Base-by-base conservation (phyloP, 257 asterid genomes). In the Ocimum tenuiflorum region DNA sequence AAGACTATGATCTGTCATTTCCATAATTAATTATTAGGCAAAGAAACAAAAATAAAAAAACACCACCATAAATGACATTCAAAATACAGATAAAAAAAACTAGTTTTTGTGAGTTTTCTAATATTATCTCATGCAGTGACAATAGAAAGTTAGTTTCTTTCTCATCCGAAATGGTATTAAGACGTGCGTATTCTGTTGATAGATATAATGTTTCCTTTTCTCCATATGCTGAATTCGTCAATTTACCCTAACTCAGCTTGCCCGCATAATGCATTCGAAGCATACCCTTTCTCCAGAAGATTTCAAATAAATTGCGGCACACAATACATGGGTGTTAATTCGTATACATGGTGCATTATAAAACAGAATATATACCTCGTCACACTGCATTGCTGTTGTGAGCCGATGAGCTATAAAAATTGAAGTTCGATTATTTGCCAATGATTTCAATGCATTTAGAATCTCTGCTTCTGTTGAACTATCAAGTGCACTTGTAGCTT, bases 321-420 rank as follows among this genome's bases (percentile, higher is more conserved):
- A 38, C 27, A 45, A 20, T n/a, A n/a, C n/a, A n/a, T n/a, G n/a
- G n/a, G n/a, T n/a, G 47, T 6, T 22, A 8, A 42, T 50, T 18
- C 50, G 50, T 2, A 39, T 2, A 7, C 8, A 7, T 42, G 14
- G 4, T 12, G 33, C 6, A 31, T 4, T 4, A 42, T 31, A 39
- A 59, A 22, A 53, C 19, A 35, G 67, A 65, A 74, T 15, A 45
- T 67, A 14, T 67, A 91, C 96, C 97, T 90, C 96, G 48, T 94
- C 97, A 68, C 99, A 94, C 77, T 94, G 99, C 99, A 94, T 90
- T 69, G 99, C 97, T 15, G 97, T 94, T 48, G 99, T 94, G 73
- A 90, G 96, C 81, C 99, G 81, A 55, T 94, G 99, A 52, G 97
- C 95, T 48, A 94, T 86, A 74, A 94, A 94, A 39, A 94, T 81